phyloP scores from a whole-genome alignment of 345 rosid genomes.

The Erucastrum elatum region DNA sequence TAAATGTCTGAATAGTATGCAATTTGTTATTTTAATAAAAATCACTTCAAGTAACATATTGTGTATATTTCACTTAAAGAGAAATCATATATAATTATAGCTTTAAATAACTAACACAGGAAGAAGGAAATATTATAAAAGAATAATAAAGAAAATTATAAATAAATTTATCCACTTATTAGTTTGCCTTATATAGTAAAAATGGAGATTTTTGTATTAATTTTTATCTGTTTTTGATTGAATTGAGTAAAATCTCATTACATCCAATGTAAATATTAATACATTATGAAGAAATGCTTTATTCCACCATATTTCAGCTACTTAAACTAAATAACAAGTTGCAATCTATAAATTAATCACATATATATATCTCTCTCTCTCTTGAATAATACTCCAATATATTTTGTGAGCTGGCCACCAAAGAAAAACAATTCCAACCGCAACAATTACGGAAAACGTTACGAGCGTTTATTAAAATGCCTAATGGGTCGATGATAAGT shows the following conservation, averaged over 20 bases:
- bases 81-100: neutral
- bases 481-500: conserved; percentile 17
- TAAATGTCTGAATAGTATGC: neutral
- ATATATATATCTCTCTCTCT: neutral
- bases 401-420: neutral
- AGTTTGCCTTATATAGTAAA: neutral
- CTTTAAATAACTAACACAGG: neutral
- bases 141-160: neutral
- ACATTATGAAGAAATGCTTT: neutral
- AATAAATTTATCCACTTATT: neutral
- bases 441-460: conserved; percentile 15
- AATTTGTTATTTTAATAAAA: neutral
- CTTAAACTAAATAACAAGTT: neutral
- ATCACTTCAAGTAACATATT: neutral
- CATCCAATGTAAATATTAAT: neutral
- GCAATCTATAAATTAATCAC: neutral
- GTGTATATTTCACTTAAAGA: neutral
- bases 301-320: neutral
- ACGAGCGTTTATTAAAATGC: conserved; percentile 3
- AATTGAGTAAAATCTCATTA: neutral
- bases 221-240: neutral
- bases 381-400: neutral
- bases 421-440: conserved; percentile 2
- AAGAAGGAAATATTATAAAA: neutral
- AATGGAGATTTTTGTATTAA: neutral